These are phyloP conservation scores for Leccinum obscurum DNA, from an alignment of 768 basidiomycete species.

Conservation along the genomic window DNA sequence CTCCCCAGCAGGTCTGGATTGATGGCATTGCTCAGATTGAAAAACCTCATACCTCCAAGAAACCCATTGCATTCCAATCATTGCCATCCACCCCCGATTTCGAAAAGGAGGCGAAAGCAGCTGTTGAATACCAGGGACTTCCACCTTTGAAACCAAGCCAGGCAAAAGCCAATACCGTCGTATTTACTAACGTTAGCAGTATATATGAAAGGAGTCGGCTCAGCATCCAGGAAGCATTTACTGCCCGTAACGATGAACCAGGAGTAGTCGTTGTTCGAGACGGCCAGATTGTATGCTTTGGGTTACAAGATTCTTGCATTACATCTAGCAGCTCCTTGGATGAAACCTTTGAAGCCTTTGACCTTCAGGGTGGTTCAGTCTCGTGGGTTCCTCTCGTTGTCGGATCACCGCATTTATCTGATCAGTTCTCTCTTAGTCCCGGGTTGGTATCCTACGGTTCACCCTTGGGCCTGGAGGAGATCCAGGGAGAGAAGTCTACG, in stretches of 20 bases:
- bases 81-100: constrained; percentile 60
- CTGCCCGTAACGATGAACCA: constrained; percentile 9
- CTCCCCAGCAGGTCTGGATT: constrained; percentile 80
- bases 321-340: constrained; percentile 9
- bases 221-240: constrained; percentile 24
- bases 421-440: constrained; percentile 36
- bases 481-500: constrained; percentile 51
- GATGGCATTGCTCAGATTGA: constrained; percentile 77
- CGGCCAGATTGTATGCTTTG: constrained; percentile 58
- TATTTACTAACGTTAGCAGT: constrained; percentile 65
- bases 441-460: constrained; percentile 44
- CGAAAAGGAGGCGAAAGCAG: constrained; percentile 58
- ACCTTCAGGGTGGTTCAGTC: constrained; percentile 67
- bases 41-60: constrained; percentile 46
- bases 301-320: constrained; percentile 32
- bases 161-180: constrained; percentile 39
- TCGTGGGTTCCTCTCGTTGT: constrained; percentile 36
- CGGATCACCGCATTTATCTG: not conserved
- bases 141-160: constrained; percentile 58
- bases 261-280: constrained; percentile 50
- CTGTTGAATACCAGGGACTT: constrained; percentile 66
- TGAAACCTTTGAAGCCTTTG: constrained; percentile 41
- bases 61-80: constrained; percentile 54
- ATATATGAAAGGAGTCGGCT: constrained; percentile 42
- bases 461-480: constrained; percentile 56